Conservation (phyloP, 768 basidiomycete genomes). For the Termitomyces sp. region DNA sequence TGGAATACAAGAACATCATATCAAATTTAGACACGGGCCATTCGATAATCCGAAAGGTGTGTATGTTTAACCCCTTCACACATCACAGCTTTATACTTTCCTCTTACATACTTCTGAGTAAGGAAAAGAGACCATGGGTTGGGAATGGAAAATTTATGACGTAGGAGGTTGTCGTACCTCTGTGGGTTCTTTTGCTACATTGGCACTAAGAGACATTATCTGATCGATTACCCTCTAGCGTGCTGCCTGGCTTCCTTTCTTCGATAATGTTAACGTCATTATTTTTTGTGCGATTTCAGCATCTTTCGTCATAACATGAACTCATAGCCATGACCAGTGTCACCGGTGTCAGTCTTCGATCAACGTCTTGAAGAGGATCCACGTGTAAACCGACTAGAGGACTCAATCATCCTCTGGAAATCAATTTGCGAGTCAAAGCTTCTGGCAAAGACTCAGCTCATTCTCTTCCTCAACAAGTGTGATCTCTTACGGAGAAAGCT, state of each 20-base stretch:
- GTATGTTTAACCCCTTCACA: neutral
- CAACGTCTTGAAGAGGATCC: slow-evolving; percentile 68
- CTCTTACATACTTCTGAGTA: slow-evolving; percentile 9
- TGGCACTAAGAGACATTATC: neutral
- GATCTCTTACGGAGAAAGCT: slow-evolving; percentile 67
- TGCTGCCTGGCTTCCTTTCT: slow-evolving; percentile 75
- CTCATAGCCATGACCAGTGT: slow-evolving; percentile 32
- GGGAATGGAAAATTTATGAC: slow-evolving; percentile 73
- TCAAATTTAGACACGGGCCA: slow-evolving; percentile 41
- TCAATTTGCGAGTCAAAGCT: slow-evolving; percentile 63
- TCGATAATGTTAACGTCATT: slow-evolving; percentile 73
- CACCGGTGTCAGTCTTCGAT: slow-evolving; percentile 78
- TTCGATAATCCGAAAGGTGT: slow-evolving; percentile 31
- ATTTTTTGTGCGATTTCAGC: slow-evolving; percentile 47
- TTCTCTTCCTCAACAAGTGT: slow-evolving; percentile 65
- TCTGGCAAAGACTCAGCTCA: slow-evolving; percentile 52
- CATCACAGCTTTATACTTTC: neutral
- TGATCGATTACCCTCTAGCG: slow-evolving; percentile 39
- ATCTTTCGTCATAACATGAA: neutral
- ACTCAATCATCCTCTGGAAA: slow-evolving; percentile 69
- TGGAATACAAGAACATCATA: slow-evolving; percentile 62
- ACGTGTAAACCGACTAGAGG: slow-evolving; percentile 67
- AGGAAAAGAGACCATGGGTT: slow-evolving; percentile 29
- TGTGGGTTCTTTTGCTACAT: slow-evolving; percentile 30
- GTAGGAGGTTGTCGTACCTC: slow-evolving; percentile 70